Percentiles rank a stretch among this genome's conserved stretches.
These are phyloP conservation scores for Huntiella savannae DNA, from an alignment of 2,329 filamentous ascomycete species.

Conservation along the genomic window DNA sequence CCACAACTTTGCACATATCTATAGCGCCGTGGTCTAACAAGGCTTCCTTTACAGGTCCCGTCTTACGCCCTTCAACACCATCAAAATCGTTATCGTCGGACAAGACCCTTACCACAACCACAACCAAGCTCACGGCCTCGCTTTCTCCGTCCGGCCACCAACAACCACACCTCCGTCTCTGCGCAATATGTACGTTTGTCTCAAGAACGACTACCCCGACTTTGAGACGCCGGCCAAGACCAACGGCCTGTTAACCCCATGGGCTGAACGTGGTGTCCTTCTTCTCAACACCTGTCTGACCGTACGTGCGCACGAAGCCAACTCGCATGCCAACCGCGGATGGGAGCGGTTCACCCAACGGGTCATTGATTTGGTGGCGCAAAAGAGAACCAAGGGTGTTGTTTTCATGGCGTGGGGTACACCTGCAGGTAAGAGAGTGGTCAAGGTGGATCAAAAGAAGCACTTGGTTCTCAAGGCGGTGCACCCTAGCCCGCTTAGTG, in stretches of 20 bases:
- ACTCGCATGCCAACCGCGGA: slow-evolving; percentile 66
- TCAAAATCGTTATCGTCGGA: slow-evolving; percentile 84
- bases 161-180: slow-evolving; percentile 78
- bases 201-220: slow-evolving; percentile 71
- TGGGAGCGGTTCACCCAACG: slow-evolving; percentile 91
- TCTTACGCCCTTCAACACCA: slow-evolving; percentile 69
- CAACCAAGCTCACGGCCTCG: slow-evolving; percentile 90
- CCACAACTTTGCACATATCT: not conserved
- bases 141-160: slow-evolving; percentile 83
- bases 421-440: slow-evolving; percentile 62
- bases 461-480: slow-evolving; percentile 75
- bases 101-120: slow-evolving; percentile 95
- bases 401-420: slow-evolving; percentile 92
- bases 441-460: slow-evolving; percentile 48
- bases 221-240: slow-evolving; percentile 60
- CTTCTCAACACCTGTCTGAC: slow-evolving; percentile 91
- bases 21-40: not conserved
- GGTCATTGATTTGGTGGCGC: slow-evolving; percentile 71
- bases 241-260: slow-evolving; percentile 70
- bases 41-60: slow-evolving; percentile 51
- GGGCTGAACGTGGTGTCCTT: slow-evolving; percentile 84
- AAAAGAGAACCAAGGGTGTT: slow-evolving; percentile 58
- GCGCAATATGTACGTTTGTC: slow-evolving; percentile 77
- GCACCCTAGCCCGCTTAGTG: slow-evolving; percentile 87
- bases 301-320: slow-evolving; percentile 73